phyloP scores from a whole-genome alignment of 495 filamentous ascomycete genomes.

The Trichoderma parareesei region DNA sequence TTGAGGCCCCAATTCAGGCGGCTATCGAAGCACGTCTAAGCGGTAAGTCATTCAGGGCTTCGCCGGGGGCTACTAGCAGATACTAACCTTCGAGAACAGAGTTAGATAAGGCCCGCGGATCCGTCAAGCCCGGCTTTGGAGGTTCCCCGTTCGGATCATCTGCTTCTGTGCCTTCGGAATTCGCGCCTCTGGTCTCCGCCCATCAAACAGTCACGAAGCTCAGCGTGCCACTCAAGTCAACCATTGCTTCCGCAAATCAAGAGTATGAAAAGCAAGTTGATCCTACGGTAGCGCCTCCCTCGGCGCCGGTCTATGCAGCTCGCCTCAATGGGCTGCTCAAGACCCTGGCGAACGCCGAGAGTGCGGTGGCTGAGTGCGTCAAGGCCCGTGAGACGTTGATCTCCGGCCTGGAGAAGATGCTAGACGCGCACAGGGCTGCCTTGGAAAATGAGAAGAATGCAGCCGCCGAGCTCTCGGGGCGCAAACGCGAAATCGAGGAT shows the following conservation, averaged over 20 bases:
- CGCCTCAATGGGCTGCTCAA: conserved; percentile 81
- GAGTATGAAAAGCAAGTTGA: conserved; percentile 80
- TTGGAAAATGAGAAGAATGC: conserved; percentile 60
- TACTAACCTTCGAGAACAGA: conserved; percentile 39
- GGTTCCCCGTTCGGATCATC: conserved; percentile 61
- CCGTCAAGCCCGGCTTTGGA: conserved; percentile 56
- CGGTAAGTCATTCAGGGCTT: conserved; percentile 40
- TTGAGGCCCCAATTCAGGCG: conserved; percentile 67
- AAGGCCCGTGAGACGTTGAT: conserved; percentile 75
- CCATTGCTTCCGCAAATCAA: conserved; percentile 57
- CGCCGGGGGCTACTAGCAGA: neutral
- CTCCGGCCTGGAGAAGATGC: conserved; percentile 69
- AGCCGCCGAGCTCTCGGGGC: conserved; percentile 47
- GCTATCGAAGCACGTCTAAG: conserved; percentile 70
- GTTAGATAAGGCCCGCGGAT: conserved; percentile 66
- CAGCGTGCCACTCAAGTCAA: conserved; percentile 49
- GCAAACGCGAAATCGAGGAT: conserved; percentile 57
- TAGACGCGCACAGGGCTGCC: conserved; percentile 63
- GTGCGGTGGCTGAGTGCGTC: conserved; percentile 81
- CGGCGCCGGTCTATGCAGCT: conserved; percentile 84
- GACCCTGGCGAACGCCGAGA: conserved; percentile 81
- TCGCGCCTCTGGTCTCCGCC: conserved; percentile 62
- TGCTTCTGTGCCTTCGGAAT: conserved; percentile 60
- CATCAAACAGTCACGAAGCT: conserved; percentile 68
- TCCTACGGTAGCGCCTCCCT: conserved; percentile 52